Evolutionary conservation across 306 rosid genomes (phyloP).

Genomic region (Medicago ruthenica): DNA sequence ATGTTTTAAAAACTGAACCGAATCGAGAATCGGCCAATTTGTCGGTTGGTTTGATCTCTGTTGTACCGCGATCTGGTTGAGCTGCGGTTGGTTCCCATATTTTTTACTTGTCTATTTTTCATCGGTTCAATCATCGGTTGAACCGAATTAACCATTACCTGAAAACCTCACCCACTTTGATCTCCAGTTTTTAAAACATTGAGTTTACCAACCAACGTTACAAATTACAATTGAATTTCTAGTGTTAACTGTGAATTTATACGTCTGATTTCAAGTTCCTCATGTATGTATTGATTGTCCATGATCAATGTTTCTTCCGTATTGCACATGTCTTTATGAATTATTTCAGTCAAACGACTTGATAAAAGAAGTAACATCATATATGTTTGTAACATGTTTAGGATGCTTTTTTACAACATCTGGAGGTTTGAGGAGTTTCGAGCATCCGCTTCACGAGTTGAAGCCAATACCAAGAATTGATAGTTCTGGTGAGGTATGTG

Average conservation of each 20-base stretch:
- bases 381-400: slow-evolving; percentile 33
- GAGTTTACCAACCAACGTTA: not conserved
- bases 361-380: slow-evolving; percentile 32
- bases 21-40: not conserved
- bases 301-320: not conserved
- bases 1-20: not conserved
- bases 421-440: slow-evolving; percentile 89
- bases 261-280: slow-evolving; percentile 17
- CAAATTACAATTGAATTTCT: not conserved
- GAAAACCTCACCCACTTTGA: not conserved
- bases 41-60: not conserved
- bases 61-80: not conserved
- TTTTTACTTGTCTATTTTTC: too few species aligned
- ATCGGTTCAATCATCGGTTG: not conserved
- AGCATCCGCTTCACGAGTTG: slow-evolving; percentile 89
- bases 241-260: not conserved
- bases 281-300: not conserved
- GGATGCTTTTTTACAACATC: slow-evolving; percentile 91
- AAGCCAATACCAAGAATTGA: slow-evolving; percentile 93
- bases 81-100: not conserved
- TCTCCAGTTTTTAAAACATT: not conserved
- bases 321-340: not conserved
- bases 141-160: not conserved
- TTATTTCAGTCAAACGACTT: not conserved
- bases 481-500: slow-evolving; percentile 85